phyloP scores from a whole-genome alignment of 495 filamentous ascomycete species.

The Penicillium steckii region DNA sequence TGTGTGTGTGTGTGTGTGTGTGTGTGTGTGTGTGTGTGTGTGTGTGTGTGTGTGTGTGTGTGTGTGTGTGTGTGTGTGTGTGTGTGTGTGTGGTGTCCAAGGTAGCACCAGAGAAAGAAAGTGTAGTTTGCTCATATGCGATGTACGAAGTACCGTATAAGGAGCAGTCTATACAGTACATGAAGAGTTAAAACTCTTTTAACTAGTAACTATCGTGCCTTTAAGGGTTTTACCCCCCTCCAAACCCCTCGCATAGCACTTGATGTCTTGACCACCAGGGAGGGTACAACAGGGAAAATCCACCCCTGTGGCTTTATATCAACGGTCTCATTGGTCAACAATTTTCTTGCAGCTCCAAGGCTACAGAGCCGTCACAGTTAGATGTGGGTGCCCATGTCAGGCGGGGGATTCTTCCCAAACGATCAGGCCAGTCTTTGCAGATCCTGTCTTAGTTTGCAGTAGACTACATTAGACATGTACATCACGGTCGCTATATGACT shows the following conservation, averaged over 20 bases:
- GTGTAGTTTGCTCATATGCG: background rate
- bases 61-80: too few relatives aligned
- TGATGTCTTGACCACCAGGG: slow-evolving; percentile 6
- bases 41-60: too few relatives aligned
- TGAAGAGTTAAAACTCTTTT: too few relatives aligned
- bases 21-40: too few relatives aligned
- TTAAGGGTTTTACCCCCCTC: background rate
- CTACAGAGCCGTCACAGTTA: slow-evolving; percentile 68
- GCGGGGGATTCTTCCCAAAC: slow-evolving; percentile 68
- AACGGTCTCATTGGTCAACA: slow-evolving; percentile 22
- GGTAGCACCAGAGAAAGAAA: slow-evolving; percentile 15
- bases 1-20: too few relatives aligned
- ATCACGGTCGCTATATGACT: slow-evolving; percentile 76
- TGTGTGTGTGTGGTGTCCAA: slow-evolving; percentile 13
- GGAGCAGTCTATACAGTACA: too few relatives aligned
- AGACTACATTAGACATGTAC: slow-evolving; percentile 55
- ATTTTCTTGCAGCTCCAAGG: slow-evolving; percentile 60
- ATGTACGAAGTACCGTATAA: too few relatives aligned
- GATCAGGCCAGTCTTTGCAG: slow-evolving; percentile 63
- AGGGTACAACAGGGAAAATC: background rate
- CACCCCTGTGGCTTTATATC: background rate
- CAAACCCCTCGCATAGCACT: slow-evolving; percentile 14
- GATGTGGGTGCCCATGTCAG: slow-evolving; percentile 61
- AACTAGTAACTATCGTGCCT: too few relatives aligned
- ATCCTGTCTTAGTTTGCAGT: slow-evolving; percentile 76